Base-by-base conservation (phyloP, 2,329 filamentous ascomycete genomes). In the Sclerotinia nivalis region DNA sequence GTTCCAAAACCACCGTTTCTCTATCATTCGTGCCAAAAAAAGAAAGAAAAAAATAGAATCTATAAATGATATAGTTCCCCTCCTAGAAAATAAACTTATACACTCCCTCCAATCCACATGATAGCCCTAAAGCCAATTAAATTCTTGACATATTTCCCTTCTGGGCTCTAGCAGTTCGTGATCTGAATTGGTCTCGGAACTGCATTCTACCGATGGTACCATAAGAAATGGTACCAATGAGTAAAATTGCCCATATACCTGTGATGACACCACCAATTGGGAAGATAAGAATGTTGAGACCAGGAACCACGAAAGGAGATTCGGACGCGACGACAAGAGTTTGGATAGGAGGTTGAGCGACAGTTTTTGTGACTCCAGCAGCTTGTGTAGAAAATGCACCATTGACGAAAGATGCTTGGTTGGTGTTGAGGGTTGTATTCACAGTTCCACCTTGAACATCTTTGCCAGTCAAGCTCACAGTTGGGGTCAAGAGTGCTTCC, bases 261-360 rank as follows among this genome's bases (percentile, higher is more conserved):
- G 87, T 90, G 75, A 93, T 84, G 73, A 92, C 81, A n/a, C 90
- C 81, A 25, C 91, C 91, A 43, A 90, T 82, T 10, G 91, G 91
- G 79, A 91, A 89, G 71, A 93, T 87, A 75, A 91, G 83, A 68
- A 93, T 84, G 71, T 87, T 84, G 52, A 87, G 84, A 58, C 91
- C 91, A 0, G 91, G 91, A 1, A 93, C 81, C 20, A 92, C 83
- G 74, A 93, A 93, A 1, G 89, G 87, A 13, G 71, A 67, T 45
- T 73, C 75, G 13, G 73, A 66, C n/a, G 83, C 79, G 67, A 75
- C 74, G 28, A 78, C 76, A 37, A 77, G 75, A 22, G 77, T 78
- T 72, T 77, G 77, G 43, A 78, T 76, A 0, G 77, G 77, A 22
- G 73, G 72, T 8, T 43, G 45, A 25, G 82, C 78, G 71, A 69